Conservation (phyloP, 805 yeast species). For the Candida stauntonica region DNA sequence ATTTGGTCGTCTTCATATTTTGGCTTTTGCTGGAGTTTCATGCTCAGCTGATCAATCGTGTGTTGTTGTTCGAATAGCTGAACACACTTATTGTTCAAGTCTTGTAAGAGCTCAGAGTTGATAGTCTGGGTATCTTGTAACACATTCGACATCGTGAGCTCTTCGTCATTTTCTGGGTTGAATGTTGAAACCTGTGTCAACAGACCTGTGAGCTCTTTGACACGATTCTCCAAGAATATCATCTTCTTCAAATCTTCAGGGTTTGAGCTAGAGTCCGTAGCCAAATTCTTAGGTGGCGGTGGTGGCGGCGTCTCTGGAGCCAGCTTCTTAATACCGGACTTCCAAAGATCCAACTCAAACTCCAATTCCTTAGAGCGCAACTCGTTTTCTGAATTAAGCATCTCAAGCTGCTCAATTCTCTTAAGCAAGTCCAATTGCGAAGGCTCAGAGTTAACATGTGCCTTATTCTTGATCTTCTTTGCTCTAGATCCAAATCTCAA, state of each 20-base stretch:
- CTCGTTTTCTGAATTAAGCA: constrained; percentile 16
- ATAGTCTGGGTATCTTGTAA: constrained; percentile 20
- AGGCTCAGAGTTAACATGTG: constrained; percentile 47
- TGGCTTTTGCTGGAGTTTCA: constrained; percentile 25
- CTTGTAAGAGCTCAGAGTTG: constrained; percentile 21
- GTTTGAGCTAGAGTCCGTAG: neutral
- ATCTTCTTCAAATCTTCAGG: constrained; percentile 5
- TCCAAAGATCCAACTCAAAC: constrained; percentile 24
- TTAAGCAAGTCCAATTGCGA: constrained; percentile 20
- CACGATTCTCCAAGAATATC: constrained; percentile 10
- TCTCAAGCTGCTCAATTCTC: constrained; percentile 21
- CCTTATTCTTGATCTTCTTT: constrained; percentile 58
- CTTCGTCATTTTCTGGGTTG: neutral
- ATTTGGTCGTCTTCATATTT: constrained; percentile 40
- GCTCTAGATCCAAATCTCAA: constrained; percentile 74
- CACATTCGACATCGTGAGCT: constrained; percentile 6
- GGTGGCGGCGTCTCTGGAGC: constrained; percentile 6
- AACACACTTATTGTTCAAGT: constrained; percentile 26
- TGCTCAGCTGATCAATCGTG: constrained; percentile 36
- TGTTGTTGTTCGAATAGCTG: constrained; percentile 37
- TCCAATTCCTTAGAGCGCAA: constrained; percentile 17
- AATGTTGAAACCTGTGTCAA: constrained; percentile 8
- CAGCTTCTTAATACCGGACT: constrained; percentile 14
- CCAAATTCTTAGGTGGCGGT: constrained; percentile 7
- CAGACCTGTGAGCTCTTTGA: constrained; percentile 15